Evolutionary conservation across 1,284 basidiomycete genomes (phyloP).

Genomic region (Sparassis latifolia): DNA sequence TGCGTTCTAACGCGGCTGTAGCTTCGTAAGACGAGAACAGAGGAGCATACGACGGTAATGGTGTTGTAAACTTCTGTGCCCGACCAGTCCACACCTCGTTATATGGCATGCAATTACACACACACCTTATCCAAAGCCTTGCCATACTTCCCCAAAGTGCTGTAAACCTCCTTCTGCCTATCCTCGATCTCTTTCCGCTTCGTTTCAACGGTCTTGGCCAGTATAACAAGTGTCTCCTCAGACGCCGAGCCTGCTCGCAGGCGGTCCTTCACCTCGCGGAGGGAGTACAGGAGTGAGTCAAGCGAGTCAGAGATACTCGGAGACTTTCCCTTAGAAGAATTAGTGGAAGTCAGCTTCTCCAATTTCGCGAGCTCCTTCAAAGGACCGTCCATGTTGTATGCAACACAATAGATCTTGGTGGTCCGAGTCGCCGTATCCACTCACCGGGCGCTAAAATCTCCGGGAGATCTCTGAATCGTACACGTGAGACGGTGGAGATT

Average conservation of each 20-base stretch:
- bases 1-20: slow-evolving; percentile 58
- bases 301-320: slow-evolving; percentile 59
- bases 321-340: slow-evolving; percentile 42
- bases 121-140: slow-evolving; percentile 86
- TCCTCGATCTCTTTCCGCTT: slow-evolving; percentile 84
- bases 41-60: slow-evolving; percentile 62
- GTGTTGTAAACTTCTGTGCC: slow-evolving; percentile 60
- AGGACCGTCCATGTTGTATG: slow-evolving; percentile 52
- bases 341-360: slow-evolving; percentile 48
- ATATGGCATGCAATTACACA: slow-evolving; percentile 8
- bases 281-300: slow-evolving; percentile 57
- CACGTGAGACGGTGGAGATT: too few species aligned
- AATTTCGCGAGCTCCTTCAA: slow-evolving; percentile 72
- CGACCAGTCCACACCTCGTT: background rate
- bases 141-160: slow-evolving; percentile 67
- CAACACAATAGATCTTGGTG: background rate
- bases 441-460: too few species aligned
- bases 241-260: slow-evolving; percentile 48
- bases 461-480: too few species aligned
- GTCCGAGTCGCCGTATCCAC: too few species aligned
- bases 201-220: slow-evolving; percentile 56
- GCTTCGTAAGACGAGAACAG: slow-evolving; percentile 62
- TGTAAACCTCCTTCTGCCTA: slow-evolving; percentile 82
- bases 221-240: slow-evolving; percentile 43
- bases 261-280: slow-evolving; percentile 53